Evolutionary conservation across 306 rosid species (phyloP).

Genomic region (Cucurbita pepo): DNA sequence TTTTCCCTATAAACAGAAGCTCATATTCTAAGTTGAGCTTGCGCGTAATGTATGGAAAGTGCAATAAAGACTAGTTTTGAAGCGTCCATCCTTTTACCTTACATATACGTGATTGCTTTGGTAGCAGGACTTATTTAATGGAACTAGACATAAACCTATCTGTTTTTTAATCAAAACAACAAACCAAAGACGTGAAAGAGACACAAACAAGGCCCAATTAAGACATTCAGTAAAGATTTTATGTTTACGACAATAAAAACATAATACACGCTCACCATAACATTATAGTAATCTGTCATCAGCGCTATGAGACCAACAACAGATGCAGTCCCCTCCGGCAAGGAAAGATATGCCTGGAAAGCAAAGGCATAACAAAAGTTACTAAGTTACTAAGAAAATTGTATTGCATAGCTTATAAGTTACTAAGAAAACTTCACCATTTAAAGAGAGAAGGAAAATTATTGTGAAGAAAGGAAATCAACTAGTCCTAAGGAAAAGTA

Average conservation of each 20-base stretch:
- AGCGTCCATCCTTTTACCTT: neutral
- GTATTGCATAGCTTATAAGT: neutral
- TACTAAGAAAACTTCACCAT: neutral
- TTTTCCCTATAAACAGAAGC: no score
- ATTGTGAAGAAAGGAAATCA: no score
- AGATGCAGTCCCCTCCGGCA: conserved; percentile 83
- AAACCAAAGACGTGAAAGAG: neutral
- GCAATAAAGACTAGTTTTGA: neutral
- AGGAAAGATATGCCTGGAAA: conserved; percentile 73
- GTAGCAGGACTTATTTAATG: neutral
- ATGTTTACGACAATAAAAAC: neutral
- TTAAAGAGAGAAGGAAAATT: neutral
- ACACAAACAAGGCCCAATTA: neutral
- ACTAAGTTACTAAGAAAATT: no score
- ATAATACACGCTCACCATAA: conserved; percentile 33
- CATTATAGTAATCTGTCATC: conserved; percentile 84
- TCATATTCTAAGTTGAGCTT: neutral
- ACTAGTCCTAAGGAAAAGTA: neutral
- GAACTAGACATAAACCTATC: neutral
- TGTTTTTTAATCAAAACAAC: neutral
- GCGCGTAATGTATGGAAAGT: neutral
- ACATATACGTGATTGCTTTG: neutral
- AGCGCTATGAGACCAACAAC: conserved; percentile 68
- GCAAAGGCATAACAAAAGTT: neutral
- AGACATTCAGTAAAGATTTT: neutral